Conservation (phyloP, 345 rosid genomes). For the Carallia brachiata region DNA sequence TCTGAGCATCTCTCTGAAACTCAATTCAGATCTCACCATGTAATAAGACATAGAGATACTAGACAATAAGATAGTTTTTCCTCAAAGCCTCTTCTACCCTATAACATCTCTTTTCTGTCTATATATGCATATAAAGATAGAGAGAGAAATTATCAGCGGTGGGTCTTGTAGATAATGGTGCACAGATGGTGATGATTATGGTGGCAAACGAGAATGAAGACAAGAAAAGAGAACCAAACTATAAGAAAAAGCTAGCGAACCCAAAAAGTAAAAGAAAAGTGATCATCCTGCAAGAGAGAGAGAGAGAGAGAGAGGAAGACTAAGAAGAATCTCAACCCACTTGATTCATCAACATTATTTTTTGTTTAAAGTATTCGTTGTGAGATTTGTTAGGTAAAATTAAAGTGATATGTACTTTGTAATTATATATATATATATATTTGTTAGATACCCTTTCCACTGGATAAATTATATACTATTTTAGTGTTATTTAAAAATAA, state of each 20-base stretch:
- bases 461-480: too few species aligned
- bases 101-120: conserved; percentile 27
- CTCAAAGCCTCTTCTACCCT: conserved; percentile 26
- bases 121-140: conserved; percentile 22
- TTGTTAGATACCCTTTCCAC: too few species aligned
- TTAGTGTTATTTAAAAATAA: too few species aligned
- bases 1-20: conserved; percentile 42
- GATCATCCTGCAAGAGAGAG: conserved; percentile 14
- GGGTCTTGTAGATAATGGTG: conserved; percentile 23
- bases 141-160: conserved; percentile 22
- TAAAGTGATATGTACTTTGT: too few species aligned
- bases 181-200: conserved; percentile 63
- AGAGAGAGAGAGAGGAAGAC: conserved; percentile 7
- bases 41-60: conserved; percentile 32
- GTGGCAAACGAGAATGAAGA: conserved; percentile 43
- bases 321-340: conserved; percentile 24
- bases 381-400: too few species aligned
- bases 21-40: conserved; percentile 38
- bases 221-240: conserved; percentile 2
- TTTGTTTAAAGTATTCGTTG: neutral
- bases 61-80: conserved; percentile 26
- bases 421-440: too few species aligned
- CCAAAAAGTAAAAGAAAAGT: conserved; percentile 20
- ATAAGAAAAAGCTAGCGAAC: conserved; percentile 20
- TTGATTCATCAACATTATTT: conserved; percentile 21